Base-by-base conservation (phyloP, 2,329 filamentous ascomycete genomes). In the Alternaria triticimaculans region DNA sequence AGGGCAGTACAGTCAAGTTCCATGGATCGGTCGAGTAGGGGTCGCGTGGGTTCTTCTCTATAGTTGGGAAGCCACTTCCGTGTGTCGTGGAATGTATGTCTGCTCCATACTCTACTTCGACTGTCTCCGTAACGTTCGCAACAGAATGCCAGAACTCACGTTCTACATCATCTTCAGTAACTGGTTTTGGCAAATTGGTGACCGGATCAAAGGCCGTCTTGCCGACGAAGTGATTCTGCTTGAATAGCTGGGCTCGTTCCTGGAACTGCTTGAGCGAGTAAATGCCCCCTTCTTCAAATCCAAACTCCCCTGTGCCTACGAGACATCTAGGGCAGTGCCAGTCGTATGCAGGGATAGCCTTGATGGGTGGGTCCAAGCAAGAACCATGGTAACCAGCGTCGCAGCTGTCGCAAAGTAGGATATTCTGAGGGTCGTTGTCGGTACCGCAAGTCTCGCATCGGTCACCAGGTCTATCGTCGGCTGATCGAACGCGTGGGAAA, bases 41-140 rank as follows among this genome's bases (percentile, higher is more conserved):
- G 77, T 97, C 92, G 51, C 90, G 88, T 0, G 96, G 96, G 64
- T 97, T 90, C 75, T 91, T 93, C 78, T 99, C 96, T 9, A 96
- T 89, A 0, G 95, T 98, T 0, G 96, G 96, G 72, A 99, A 99
- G 1, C 95, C 96, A 67, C 95, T 98, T 9, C 96, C 96, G 76
- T 99, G 96, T 0, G 96, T 99, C 0, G 96, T 98, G 55, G 94
- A 97, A 79, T 99, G 96, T 57, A 99, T 97, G 74, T 99, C 96
- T 10, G 96, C 96, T 43, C 96, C 96, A 74, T 99, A 99, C 77
- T 99, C 96, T 3, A 99, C 96, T 79, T 98, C 96, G 1, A 98
- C 94, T 0, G 94, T 96, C 80, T 98, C 96, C 66, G 96, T 95
- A 55, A 97, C 86, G 73, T 94, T 96, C 51, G 96, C 93, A 0